These are phyloP conservation scores for Malbranchea cinnamomea DNA, from an alignment of 2,329 filamentous ascomycete species.

Conservation along the genomic window DNA sequence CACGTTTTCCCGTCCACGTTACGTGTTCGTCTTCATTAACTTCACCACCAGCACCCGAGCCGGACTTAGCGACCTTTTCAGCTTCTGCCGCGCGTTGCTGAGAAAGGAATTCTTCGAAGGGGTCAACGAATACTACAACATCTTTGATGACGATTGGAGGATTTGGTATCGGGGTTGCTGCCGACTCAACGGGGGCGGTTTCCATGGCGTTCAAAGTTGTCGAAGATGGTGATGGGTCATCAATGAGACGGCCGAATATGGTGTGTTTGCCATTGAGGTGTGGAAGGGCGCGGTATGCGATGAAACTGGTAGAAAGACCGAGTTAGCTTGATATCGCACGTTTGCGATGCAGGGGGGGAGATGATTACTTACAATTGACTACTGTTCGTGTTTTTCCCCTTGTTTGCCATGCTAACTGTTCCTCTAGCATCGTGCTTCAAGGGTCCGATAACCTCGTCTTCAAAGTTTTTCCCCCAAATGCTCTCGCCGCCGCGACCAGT, in stretches of 20 bases:
- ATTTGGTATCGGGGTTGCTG: conserved; percentile 56
- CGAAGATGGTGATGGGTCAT: conserved; percentile 38
- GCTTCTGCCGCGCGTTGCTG: conserved; percentile 52
- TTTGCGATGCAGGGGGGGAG: conserved; percentile 17
- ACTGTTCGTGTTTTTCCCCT: conserved; percentile 94
- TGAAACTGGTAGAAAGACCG: conserved; percentile 42
- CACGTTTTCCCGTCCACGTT: conserved; percentile 92
- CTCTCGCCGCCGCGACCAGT: conserved; percentile 81
- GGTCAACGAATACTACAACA: conserved; percentile 77
- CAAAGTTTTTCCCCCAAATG: conserved; percentile 88
- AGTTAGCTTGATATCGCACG: too few species aligned
- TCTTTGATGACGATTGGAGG: conserved; percentile 70
- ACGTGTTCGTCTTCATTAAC: conserved; percentile 73
- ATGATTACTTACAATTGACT: conserved; percentile 51
- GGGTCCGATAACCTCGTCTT: conserved; percentile 84
- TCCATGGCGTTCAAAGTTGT: conserved; percentile 56
- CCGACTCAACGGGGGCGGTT: conserved; percentile 53
- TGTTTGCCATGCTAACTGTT: conserved; percentile 89
- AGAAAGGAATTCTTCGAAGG: conserved; percentile 84
- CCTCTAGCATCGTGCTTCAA: conserved; percentile 70
- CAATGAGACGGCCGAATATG: conserved; percentile 80
- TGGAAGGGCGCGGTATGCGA: conserved; percentile 68
- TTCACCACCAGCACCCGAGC: conserved; percentile 15
- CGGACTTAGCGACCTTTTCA: conserved; percentile 24
- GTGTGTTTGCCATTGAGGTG: conserved; percentile 94